phyloP scores from a whole-genome alignment of 345 rosid species.

The Arabidopsis suecica region DNA sequence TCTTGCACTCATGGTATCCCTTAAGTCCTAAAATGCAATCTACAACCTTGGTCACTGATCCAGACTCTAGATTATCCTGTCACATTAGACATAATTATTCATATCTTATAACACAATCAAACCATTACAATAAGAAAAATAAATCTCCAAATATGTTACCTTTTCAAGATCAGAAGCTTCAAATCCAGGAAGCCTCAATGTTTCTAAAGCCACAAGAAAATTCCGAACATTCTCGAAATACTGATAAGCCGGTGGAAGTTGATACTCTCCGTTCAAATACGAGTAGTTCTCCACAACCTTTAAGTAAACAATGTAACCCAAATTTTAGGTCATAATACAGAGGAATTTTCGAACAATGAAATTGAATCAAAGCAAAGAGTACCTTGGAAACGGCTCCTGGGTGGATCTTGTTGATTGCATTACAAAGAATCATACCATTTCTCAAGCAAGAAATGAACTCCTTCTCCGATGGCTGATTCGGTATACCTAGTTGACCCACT shows the following conservation, averaged over 20 bases:
- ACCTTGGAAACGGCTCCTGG: slow-evolving; percentile 93
- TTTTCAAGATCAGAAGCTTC: slow-evolving; percentile 97
- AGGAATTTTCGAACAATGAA: neutral
- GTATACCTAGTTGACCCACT: slow-evolving; percentile 71
- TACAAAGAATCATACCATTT: slow-evolving; percentile 80
- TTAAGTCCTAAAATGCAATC: slow-evolving; percentile 88
- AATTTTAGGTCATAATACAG: too few species aligned
- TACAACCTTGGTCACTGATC: slow-evolving; percentile 76
- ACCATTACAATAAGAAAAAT: neutral
- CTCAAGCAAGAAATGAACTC: slow-evolving; percentile 91
- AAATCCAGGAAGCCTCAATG: slow-evolving; percentile 80
- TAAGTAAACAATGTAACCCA: neutral
- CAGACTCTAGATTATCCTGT: slow-evolving; percentile 82
- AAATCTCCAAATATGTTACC: slow-evolving; percentile 47
- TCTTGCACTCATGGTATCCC: slow-evolving; percentile 74
- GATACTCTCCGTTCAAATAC: slow-evolving; percentile 60
- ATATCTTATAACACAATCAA: slow-evolving; percentile 1
- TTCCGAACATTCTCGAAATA: slow-evolving; percentile 93
- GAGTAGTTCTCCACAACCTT: slow-evolving; percentile 82
- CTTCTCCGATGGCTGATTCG: slow-evolving; percentile 71
- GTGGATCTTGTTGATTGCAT: slow-evolving; percentile 80
- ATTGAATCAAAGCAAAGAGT: neutral
- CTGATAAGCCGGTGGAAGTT: slow-evolving; percentile 81
- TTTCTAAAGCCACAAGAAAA: slow-evolving; percentile 80
- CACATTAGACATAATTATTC: slow-evolving; percentile 25